Percentiles rank a stretch among this genome's conserved stretches.
Evolutionary conservation across 345 rosid species (phyloP).

Genomic region (Citrus inodora): DNA sequence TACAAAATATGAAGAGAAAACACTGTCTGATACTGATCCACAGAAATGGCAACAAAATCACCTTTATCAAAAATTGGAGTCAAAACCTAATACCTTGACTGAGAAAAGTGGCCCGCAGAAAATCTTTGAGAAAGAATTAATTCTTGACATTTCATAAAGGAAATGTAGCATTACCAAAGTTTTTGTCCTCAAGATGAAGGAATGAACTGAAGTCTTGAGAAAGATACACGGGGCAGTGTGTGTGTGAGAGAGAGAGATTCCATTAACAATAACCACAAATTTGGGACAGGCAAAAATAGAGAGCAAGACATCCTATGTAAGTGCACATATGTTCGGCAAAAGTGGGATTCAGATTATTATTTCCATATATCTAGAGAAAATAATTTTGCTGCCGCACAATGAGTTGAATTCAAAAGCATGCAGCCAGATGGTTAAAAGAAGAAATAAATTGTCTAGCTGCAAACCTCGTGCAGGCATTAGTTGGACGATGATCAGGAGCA

Average conservation of each 20-base stretch:
- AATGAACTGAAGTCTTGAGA: not conserved
- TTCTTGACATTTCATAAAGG: not conserved
- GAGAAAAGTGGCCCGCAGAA: not conserved
- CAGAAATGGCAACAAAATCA: not conserved
- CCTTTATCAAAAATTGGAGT: not conserved
- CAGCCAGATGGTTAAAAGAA: not conserved
- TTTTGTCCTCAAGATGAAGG: not conserved
- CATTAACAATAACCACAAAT: not conserved
- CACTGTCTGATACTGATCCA: not conserved
- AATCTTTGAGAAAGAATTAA: not conserved
- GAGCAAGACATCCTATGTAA: not conserved
- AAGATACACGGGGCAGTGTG: not conserved
- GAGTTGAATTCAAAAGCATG: not conserved
- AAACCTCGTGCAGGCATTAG: slow-evolving; percentile 94
- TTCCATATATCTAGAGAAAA: not conserved
- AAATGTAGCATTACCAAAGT: not conserved
- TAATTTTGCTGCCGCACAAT: not conserved
- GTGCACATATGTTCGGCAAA: not conserved
- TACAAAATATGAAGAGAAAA: not conserved
- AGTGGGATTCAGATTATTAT: not conserved
- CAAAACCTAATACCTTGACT: not conserved
- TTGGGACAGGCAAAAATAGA: not conserved
- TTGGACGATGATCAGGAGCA: slow-evolving; percentile 93
- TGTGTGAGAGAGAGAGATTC: not conserved
- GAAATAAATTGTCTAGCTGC: slow-evolving; percentile 9